These are phyloP conservation scores for Phytopythium sindhum DNA, from an alignment of 352 stramenopile species.

Conservation along the genomic window DNA sequence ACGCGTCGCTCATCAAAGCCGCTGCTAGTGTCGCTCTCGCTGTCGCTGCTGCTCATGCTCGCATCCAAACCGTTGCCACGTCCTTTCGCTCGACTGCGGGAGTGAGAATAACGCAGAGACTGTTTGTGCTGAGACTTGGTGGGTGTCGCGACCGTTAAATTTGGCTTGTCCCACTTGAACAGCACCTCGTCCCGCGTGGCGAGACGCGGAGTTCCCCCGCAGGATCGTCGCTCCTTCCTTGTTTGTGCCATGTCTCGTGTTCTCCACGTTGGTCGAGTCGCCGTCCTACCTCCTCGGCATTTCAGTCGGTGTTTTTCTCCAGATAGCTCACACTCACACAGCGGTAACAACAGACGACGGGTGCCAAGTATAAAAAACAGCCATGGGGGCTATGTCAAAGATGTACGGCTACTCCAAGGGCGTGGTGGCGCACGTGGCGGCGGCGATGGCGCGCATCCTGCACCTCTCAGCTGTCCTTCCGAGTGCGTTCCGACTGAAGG, in stretches of 20 bases:
- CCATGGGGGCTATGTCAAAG: slow-evolving; percentile 27
- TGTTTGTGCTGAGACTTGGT: too few species aligned
- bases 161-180: neutral
- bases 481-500: neutral
- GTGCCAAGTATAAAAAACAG: neutral
- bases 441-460: slow-evolving; percentile 16
- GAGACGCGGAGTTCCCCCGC: neutral
- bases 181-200: neutral
- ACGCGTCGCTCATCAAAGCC: too few species aligned
- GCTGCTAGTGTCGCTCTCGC: neutral
- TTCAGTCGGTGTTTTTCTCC: neutral
- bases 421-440: slow-evolving; percentile 12
- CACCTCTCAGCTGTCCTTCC: slow-evolving; percentile 1
- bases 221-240: neutral
- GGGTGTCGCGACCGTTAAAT: neutral
- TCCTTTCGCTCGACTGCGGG: neutral
- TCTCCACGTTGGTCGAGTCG: too few species aligned
- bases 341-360: neutral
- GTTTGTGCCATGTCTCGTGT: neutral
- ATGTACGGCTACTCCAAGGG: slow-evolving; percentile 19
- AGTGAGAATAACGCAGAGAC: too few species aligned
- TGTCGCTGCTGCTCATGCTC: slow-evolving; percentile 11
- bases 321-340: neutral
- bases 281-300: too few species aligned
- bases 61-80: neutral